A percentile compares a stretch with the other conserved stretches of the same genome.
Conservation (phyloP, 306 rosid genomes). For the Amphicarpaea edgeworthii region DNA sequence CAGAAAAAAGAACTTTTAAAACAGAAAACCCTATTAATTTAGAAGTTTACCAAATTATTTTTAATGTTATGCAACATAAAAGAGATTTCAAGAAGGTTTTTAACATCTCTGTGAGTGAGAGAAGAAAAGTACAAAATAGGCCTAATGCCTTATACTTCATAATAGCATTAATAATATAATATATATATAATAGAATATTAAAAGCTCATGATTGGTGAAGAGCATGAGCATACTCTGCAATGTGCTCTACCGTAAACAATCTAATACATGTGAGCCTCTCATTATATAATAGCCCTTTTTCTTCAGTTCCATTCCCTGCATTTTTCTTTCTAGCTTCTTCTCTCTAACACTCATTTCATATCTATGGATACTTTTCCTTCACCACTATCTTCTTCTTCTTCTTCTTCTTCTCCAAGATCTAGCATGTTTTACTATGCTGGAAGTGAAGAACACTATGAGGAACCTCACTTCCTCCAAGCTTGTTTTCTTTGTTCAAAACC, state of each 20-base stretch:
- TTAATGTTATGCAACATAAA: background rate
- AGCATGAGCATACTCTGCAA: conserved; percentile 12
- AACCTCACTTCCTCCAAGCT: conserved; percentile 89
- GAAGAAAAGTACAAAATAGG: background rate
- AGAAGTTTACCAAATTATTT: background rate
- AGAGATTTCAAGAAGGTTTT: background rate
- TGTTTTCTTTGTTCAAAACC: conserved; percentile 80
- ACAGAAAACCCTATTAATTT: background rate
- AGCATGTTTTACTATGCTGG: conserved; percentile 62
- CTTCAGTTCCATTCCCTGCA: conserved; percentile 25
- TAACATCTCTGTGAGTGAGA: background rate
- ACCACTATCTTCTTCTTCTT: conserved; percentile 7
- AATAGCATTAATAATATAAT: no score
- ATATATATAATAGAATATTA: no score
- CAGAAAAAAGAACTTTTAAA: background rate
- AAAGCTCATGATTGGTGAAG: conserved; percentile 31
- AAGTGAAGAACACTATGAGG: conserved; percentile 53
- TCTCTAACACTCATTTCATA: background rate
- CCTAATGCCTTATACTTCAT: no score
- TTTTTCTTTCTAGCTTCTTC: conserved; percentile 36
- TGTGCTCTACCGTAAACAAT: conserved; percentile 29
- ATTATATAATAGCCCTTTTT: conserved; percentile 49
- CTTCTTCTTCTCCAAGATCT: conserved; percentile 48
- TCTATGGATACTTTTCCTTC: conserved; percentile 47
- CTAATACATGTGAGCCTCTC: conserved; percentile 38